Base-by-base conservation (phyloP, 192 early-diverging fungal species). In the Coemansia sp. region DNA sequence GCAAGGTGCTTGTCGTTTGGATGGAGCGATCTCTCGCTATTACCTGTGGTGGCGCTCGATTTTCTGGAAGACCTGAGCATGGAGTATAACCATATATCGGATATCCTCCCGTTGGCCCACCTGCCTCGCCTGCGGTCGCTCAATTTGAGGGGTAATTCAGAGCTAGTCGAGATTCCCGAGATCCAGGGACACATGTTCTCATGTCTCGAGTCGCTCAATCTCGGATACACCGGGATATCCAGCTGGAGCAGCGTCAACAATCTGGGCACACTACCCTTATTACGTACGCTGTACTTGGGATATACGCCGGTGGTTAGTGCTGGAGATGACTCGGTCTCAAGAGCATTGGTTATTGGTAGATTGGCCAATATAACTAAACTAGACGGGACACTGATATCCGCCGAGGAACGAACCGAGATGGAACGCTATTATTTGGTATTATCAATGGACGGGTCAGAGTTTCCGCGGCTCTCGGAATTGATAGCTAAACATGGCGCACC, bases 391-490 rank as follows among this genome's bases (percentile, higher is more conserved):
- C 2, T 44, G 4, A 64, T 82, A 11, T 32, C 69, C 11, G 15
- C 46, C 0, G 50, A 64, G 9, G 82, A 84, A 32, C 73, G 82
- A 17, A 69, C 69, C 4, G 82, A 84, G n/a, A 72, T 84, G 64
- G 82, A 84, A n/a, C 73, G 76, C 14, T 74, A 73, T 42, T 84
- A 74, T 46, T 48, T 83, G 32, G 38, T 57, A 1, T 70, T 70
- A 0, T 73, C 70, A 3, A 17, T 32, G 55, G 11, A 31, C 1
- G 12, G 14, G 2, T 12, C 32, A 32, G 55, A n/a, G 14, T 27
- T 55, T 15, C 51, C 51, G 15, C n/a, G 46, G 8, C 46, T 48
- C 0, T 6, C n/a, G 0, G 46, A 48, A 9, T n/a, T 48, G 8
- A 23, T 48, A 21, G 46, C 46, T 7, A 48, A 48, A 10, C 46